Evolutionary conservation across 2,329 filamentous ascomycete genomes (phyloP).

Genomic region (Phialophora chinensis): DNA sequence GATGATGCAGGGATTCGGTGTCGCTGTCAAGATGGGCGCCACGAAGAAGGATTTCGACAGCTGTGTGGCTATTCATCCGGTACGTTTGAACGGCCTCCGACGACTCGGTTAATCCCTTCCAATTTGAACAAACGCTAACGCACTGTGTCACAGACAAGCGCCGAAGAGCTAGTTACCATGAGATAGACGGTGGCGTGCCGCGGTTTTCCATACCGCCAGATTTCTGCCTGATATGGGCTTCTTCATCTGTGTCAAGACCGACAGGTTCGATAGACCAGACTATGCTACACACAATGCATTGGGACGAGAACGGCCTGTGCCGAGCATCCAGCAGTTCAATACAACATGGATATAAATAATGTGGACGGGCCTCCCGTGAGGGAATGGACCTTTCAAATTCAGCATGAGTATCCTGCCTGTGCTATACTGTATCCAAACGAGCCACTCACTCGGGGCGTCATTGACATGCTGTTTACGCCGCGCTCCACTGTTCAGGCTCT

Average conservation of each 20-base stretch:
- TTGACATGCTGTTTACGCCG: neutral
- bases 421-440: neutral
- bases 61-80: constrained; percentile 75
- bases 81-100: constrained; percentile 10
- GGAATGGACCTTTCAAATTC: neutral
- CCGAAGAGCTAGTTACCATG: constrained; percentile 66
- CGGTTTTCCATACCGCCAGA: neutral
- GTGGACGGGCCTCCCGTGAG: neutral
- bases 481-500: neutral
- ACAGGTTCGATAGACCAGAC: neutral
- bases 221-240: neutral
- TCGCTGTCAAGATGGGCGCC: constrained; percentile 79
- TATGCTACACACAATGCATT: neutral
- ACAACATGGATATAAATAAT: neutral
- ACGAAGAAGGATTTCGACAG: constrained; percentile 78
- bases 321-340: neutral
- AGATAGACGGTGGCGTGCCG: constrained; percentile 28
- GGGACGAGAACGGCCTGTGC: neutral
- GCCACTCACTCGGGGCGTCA: neutral
- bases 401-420: neutral
- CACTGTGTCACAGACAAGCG: constrained; percentile 59
- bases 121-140: constrained; percentile 13
- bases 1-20: constrained; percentile 75
- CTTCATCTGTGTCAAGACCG: neutral
- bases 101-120: neutral